A percentile compares a stretch with the other conserved stretches of the same genome.
These are phyloP conservation scores for Fusarium temperatum DNA, from an alignment of 2,329 filamentous ascomycete genomes.

Conservation along the genomic window DNA sequence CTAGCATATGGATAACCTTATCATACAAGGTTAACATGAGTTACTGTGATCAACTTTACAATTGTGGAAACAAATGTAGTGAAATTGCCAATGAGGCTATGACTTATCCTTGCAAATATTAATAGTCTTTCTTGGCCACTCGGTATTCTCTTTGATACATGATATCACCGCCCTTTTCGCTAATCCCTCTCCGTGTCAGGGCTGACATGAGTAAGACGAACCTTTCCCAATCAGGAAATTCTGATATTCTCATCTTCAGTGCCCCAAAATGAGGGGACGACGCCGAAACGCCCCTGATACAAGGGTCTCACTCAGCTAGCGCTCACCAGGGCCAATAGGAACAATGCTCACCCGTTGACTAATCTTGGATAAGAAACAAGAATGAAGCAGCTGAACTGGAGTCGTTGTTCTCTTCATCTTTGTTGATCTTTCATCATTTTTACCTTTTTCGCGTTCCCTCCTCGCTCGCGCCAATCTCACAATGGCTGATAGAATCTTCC, in stretches of 20 bases:
- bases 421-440: conserved; percentile 10
- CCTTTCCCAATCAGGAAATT: conserved; percentile 1
- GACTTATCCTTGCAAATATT: neutral
- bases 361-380: neutral
- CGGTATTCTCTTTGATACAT: neutral
- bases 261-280: neutral
- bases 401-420: neutral
- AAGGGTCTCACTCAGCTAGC: neutral
- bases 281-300: conserved; percentile 1
- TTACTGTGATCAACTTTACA: neutral
- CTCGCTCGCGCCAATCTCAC: neutral
- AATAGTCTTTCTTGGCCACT: too few species aligned
- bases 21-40: neutral
- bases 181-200: neutral
- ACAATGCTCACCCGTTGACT: conserved; percentile 1
- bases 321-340: neutral
- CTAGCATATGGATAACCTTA: neutral
- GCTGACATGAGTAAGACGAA: neutral
- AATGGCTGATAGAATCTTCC: conserved; percentile 43
- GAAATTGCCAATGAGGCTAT: rapidly evolving
- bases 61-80: neutral
- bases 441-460: neutral
- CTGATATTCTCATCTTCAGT: conserved; percentile 18
- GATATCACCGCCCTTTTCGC: neutral
- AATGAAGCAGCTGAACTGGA: neutral